phyloP scores from a whole-genome alignment of 2,329 filamentous ascomycete species.

The Xylariaceae sp. region DNA sequence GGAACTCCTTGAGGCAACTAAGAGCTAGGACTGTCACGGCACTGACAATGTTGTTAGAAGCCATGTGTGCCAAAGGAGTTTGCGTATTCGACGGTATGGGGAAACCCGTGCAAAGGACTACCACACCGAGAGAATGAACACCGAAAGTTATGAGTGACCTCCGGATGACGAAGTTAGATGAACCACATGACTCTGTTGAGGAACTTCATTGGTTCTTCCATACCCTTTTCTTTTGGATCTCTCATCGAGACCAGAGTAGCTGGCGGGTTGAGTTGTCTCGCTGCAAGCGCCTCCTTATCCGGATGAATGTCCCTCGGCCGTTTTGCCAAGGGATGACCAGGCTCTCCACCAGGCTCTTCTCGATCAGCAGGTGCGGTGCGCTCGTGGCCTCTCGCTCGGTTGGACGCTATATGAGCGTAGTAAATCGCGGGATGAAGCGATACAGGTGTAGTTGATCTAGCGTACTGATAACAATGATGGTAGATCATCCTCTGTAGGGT shows the following conservation, averaged over 20 bases:
- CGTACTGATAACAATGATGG: constrained; percentile 90
- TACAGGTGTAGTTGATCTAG: constrained; percentile 85
- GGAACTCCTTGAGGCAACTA: no score
- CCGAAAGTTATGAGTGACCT: neutral
- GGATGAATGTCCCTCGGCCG: constrained; percentile 20
- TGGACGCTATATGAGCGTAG: constrained; percentile 86
- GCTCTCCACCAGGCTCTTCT: constrained; percentile 41
- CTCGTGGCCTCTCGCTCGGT: constrained; percentile 73
- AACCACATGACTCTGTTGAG: constrained; percentile 42
- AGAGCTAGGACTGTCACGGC: no score
- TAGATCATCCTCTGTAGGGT: constrained; percentile 85
- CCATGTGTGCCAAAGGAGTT: no score
- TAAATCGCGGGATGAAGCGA: constrained; percentile 87
- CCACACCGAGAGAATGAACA: no score
- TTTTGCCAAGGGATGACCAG: constrained; percentile 32
- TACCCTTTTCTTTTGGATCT: constrained; percentile 1
- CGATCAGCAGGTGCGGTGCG: constrained; percentile 39
- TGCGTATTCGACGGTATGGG: no score
- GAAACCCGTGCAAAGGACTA: no score
- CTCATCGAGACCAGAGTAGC: constrained; percentile 30
- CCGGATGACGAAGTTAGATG: constrained; percentile 29
- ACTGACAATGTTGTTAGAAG: no score
- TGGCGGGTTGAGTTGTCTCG: constrained; percentile 5
- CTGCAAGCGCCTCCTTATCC: neutral
- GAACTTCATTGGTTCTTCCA: constrained; percentile 17